Conservation (phyloP, 1,284 basidiomycete genomes). For the Trichosporon faecale region DNA sequence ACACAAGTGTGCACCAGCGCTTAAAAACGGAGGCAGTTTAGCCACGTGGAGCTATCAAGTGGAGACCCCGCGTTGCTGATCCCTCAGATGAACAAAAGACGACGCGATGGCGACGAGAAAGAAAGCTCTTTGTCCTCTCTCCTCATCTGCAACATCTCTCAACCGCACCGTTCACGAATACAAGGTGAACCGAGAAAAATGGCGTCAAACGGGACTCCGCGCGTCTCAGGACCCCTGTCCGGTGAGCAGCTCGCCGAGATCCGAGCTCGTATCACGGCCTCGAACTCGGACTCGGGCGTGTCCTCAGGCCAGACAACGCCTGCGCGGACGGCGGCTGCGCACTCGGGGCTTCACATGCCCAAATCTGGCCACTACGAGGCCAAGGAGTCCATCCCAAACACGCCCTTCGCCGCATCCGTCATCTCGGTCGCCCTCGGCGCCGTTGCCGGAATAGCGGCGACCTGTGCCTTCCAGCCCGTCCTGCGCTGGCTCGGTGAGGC, state of each 20-base stretch:
- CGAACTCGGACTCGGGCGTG: neutral
- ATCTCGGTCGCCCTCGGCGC: conserved; percentile 72
- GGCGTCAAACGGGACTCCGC: neutral
- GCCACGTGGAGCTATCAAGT: neutral
- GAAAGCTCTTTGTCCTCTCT: neutral
- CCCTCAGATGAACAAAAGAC: conserved; percentile 5
- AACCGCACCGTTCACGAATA: neutral
- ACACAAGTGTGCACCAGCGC: conserved; percentile 5
- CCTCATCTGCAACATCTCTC: neutral
- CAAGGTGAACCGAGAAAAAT: neutral
- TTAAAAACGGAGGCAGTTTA: conserved; percentile 1
- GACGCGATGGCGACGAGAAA: neutral
- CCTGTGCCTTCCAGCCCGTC: conserved; percentile 56
- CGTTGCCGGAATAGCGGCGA: conserved; percentile 44
- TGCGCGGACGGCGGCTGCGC: neutral
- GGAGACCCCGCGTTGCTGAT: neutral
- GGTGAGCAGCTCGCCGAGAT: conserved; percentile 3
- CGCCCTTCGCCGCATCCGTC: conserved; percentile 66
- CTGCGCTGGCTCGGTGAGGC: conserved; percentile 23
- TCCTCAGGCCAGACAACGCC: neutral
- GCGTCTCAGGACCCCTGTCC: neutral
- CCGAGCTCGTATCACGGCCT: neutral
- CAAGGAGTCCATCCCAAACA: conserved; percentile 72
- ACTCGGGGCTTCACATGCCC: conserved; percentile 13
- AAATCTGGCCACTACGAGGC: conserved; percentile 34